A percentile compares a stretch with the other conserved stretches of the same genome.
Evolutionary conservation across 352 stramenopile species (phyloP).

Genomic region (Phytopythium chamaehyphon): DNA sequence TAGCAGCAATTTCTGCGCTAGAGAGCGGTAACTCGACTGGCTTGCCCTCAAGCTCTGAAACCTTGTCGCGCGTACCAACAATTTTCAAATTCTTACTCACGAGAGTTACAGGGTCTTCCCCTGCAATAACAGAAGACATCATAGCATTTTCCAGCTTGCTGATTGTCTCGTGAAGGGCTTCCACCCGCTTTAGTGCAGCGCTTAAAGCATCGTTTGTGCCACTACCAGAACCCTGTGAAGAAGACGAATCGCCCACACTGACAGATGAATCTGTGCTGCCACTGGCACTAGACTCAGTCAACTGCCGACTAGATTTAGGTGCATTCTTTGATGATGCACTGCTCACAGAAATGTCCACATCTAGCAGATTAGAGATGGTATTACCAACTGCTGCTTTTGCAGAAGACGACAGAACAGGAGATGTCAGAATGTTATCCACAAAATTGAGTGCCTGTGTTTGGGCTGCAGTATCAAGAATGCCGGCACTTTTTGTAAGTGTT

Average conservation of each 20-base stretch:
- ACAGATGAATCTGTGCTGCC: constrained; percentile 3
- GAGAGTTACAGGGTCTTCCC: constrained; percentile 45
- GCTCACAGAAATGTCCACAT: constrained; percentile 17
- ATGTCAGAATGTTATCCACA: constrained; percentile 49
- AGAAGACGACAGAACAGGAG: constrained; percentile 44
- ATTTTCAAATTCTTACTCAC: constrained; percentile 66
- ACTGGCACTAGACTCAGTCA: background rate
- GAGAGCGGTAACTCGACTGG: constrained; percentile 33
- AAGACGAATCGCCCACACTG: background rate
- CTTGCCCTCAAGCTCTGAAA: constrained; percentile 36
- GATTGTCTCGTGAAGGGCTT: constrained; percentile 43
- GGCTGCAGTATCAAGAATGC: constrained; percentile 39
- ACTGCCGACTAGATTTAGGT: too few relatives aligned
- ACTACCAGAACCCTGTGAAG: background rate
- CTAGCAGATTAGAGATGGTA: constrained; percentile 61
- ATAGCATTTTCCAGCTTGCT: constrained; percentile 43
- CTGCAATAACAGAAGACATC: constrained; percentile 35
- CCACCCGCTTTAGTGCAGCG: constrained; percentile 9
- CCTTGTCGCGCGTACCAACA: constrained; percentile 34
- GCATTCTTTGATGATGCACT: too few relatives aligned
- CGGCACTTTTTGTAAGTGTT: constrained; percentile 62
- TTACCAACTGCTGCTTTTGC: constrained; percentile 42
- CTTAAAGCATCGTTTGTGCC: constrained; percentile 12
- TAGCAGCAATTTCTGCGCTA: constrained; percentile 37
- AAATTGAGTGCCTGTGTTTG: constrained; percentile 49